Evolutionary conservation across 2,329 filamentous ascomycete species (phyloP), one percentile per base, ranked within the genome.

Genomic region (Penicillium sp.): DNA sequence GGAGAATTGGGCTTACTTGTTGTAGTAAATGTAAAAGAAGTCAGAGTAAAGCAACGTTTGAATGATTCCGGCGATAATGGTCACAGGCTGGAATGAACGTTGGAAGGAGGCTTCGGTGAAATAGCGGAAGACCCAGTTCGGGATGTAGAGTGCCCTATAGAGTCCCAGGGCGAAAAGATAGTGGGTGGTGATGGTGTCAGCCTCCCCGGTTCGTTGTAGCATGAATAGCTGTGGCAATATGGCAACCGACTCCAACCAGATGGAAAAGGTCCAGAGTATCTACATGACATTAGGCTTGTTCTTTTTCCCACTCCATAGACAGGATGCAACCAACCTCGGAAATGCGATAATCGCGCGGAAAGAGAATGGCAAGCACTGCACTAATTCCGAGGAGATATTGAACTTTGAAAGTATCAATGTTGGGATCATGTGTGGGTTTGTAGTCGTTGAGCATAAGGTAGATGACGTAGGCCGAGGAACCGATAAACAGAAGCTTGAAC

Each of bases 21-120:
- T 96, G 79, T 97, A 99, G 81, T 99, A 99, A 70, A 99, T 93
- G 83, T 92, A 99, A 84, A 99, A 99, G 81, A 99, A 99, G 79
- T 99, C 94, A 61, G 91, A 96, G 80, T 99, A 99, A 56, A 99
- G 81, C 47, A 99, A 78, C 0, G 94, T 99, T 81, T 99, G 94
- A 62, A 97, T 79, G 54, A 97, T 83, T 13, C 94, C 94, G 4
- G 95, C 94, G 60, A 94, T 72, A 50, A 97, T 88, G 20, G 92
- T 89, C 65, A 97, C 95, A 62, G 87, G 89, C 72, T 97, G 92
- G 66, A 88, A 89, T 74, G 91, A 88, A 49, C 84, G 80, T 74
- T 97, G 92, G 66, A 88, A 89, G 75, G 90, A 87, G 47, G 84
- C 79, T 75, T 96, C 92, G 50, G 84, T 82, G 66, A 89, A 84